Evolutionary conservation across 2,329 filamentous ascomycete species (phyloP).

Genomic region (Teratosphaeria viscida): DNA sequence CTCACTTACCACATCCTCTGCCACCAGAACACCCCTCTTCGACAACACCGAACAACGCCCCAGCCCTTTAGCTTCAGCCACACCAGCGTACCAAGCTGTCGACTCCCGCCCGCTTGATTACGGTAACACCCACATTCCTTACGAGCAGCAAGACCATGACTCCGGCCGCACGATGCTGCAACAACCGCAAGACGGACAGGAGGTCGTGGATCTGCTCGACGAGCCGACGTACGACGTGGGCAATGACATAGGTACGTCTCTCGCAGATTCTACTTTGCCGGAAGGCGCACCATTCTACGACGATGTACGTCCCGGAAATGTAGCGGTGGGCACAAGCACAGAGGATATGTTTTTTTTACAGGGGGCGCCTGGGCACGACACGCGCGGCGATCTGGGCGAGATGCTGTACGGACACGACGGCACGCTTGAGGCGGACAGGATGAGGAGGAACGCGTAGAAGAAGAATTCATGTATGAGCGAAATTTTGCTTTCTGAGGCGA

Average conservation of each 20-base stretch:
- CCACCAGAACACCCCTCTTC: constrained; percentile 9
- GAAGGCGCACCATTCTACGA: constrained; percentile 3
- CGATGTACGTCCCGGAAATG: neutral
- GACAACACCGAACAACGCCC: constrained; percentile 16
- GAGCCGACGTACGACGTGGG: constrained; percentile 5
- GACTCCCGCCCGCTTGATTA: constrained; percentile 17
- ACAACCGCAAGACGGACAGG: constrained; percentile 22
- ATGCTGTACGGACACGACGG: constrained; percentile 9
- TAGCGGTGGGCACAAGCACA: neutral
- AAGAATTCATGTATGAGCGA: neutral
- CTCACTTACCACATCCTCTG: constrained; percentile 18
- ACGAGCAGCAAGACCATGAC: neutral
- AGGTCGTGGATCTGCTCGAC: constrained; percentile 24
- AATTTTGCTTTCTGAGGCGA: neutral
- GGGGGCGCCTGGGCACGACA: neutral
- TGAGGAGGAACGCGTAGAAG: neutral
- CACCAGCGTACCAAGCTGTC: neutral
- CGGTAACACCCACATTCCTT: neutral
- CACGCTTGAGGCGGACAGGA: neutral
- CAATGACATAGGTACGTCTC: constrained; percentile 11
- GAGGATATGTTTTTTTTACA: neutral
- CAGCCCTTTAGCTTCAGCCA: constrained; percentile 10
- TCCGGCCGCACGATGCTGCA: constrained; percentile 9
- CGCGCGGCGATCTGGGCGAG: constrained; percentile 2
- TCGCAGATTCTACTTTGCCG: neutral